Percentiles rank a stretch among this genome's conserved stretches.
phyloP scores from a whole-genome alignment of 2,329 filamentous ascomycete genomes.

The Fusarium graminum region DNA sequence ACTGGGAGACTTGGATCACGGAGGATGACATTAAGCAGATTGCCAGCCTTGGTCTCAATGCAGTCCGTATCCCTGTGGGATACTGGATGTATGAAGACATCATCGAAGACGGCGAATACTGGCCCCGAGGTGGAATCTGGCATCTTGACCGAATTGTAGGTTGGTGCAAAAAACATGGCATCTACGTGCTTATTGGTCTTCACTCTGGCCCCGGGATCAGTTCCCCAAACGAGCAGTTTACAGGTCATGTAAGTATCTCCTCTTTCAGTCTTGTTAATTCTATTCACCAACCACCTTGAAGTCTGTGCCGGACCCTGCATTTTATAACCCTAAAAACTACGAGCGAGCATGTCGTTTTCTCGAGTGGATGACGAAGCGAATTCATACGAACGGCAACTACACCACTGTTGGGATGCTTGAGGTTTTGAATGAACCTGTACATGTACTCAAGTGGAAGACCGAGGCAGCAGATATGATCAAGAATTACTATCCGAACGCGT shows the following conservation, averaged over 20 bases:
- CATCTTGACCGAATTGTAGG: conserved; percentile 48
- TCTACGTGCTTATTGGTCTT: conserved; percentile 48
- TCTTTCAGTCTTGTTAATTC: accelerated
- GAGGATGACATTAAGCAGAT: conserved; percentile 46
- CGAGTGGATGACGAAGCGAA: conserved; percentile 65
- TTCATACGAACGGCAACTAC: conserved; percentile 64
- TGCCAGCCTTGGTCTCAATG: conserved; percentile 41
- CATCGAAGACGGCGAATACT: conserved; percentile 40
- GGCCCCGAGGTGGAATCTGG: conserved; percentile 42
- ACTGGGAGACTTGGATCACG: conserved; percentile 47
- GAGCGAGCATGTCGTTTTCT: conserved; percentile 67
- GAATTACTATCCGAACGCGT: conserved; percentile 47
- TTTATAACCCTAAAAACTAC: conserved; percentile 69
- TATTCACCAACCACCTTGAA: background rate
- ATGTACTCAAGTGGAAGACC: conserved; percentile 10
- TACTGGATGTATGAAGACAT: conserved; percentile 49
- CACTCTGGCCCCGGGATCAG: conserved; percentile 45
- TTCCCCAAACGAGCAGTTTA: conserved; percentile 44
- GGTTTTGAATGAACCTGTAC: conserved; percentile 69
- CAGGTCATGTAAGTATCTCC: conserved; percentile 41
- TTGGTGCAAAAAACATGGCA: conserved; percentile 42
- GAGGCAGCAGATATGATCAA: conserved; percentile 45
- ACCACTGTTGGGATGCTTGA: conserved; percentile 70
- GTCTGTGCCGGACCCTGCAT: conserved; percentile 56
- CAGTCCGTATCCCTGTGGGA: conserved; percentile 47